Evolutionary conservation across 2,329 filamentous ascomycete genomes (phyloP).

Genomic region (Zymoseptoria passerinii): DNA sequence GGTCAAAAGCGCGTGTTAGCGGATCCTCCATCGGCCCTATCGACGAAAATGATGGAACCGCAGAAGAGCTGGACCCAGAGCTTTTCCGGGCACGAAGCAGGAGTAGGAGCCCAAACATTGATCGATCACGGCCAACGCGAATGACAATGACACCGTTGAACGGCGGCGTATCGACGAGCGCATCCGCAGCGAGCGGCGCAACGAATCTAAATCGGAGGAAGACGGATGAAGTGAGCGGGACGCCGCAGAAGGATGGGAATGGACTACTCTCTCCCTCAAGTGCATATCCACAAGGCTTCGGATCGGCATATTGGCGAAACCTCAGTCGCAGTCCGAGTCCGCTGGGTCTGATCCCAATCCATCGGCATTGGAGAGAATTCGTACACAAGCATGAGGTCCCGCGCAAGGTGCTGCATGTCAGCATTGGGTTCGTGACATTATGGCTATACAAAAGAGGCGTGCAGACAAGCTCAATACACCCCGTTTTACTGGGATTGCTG

Average conservation of each 20-base stretch:
- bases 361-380: constrained; percentile 81
- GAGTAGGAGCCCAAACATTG: constrained; percentile 58
- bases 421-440: constrained; percentile 88
- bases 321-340: constrained; percentile 88
- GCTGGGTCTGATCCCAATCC: constrained; percentile 88
- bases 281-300: constrained; percentile 46
- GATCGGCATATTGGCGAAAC: constrained; percentile 72
- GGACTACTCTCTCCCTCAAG: constrained; percentile 25
- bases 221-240: constrained; percentile 24
- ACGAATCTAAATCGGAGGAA: constrained; percentile 22
- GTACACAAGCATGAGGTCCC: constrained; percentile 95
- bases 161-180: constrained; percentile 16
- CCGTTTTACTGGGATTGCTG: constrained; percentile 70
- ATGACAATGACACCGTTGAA: constrained; percentile 17
- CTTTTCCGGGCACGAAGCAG: constrained; percentile 55
- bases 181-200: constrained; percentile 7
- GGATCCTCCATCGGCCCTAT: constrained; percentile 50
- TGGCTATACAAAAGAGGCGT: constrained; percentile 74
- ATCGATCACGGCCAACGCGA: constrained; percentile 15
- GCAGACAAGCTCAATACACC: constrained; percentile 70
- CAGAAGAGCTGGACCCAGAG: constrained; percentile 41
- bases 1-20: constrained; percentile 61
- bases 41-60: constrained; percentile 42
- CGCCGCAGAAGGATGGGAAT: constrained; percentile 19
- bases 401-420: constrained; percentile 85